Evolutionary conservation across 2,329 filamentous ascomycete species (phyloP).

Genomic region (Diaporthe sp.): DNA sequence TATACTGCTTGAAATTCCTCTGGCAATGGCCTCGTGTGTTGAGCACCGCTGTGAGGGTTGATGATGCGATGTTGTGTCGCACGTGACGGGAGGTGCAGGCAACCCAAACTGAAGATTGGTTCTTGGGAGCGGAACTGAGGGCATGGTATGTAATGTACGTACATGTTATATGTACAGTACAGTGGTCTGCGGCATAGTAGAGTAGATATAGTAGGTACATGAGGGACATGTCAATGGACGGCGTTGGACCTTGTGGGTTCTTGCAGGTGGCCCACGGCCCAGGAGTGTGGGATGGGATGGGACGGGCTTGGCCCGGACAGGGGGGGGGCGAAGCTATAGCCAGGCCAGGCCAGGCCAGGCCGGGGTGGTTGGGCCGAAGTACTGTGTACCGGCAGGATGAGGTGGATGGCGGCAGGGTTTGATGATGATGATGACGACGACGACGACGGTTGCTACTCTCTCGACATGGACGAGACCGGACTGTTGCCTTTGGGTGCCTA

Average conservation of each 20-base stretch:
- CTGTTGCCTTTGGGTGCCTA: no score
- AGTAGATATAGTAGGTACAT: neutral
- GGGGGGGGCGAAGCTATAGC: neutral
- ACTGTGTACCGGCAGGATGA: neutral
- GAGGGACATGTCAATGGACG: neutral
- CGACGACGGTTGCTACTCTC: neutral
- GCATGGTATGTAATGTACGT: no score
- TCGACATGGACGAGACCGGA: no score
- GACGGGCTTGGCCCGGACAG: neutral
- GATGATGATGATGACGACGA: neutral
- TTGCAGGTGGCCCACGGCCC: neutral
- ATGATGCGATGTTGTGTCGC: neutral
- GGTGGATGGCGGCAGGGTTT: neutral
- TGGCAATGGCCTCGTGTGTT: neutral
- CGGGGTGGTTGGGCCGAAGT: neutral
- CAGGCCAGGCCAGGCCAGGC: neutral
- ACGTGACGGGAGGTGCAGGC: neutral
- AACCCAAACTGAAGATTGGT: neutral
- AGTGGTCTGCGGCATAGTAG: no score
- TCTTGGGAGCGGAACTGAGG: no score
- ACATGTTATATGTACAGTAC: neutral
- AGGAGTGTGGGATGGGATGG: neutral
- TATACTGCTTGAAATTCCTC: conserved; percentile 18
- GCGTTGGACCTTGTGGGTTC: neutral
- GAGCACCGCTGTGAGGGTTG: neutral